Conservation (phyloP, 1,284 basidiomycete genomes). For the Moesziomyces antarcticus region DNA sequence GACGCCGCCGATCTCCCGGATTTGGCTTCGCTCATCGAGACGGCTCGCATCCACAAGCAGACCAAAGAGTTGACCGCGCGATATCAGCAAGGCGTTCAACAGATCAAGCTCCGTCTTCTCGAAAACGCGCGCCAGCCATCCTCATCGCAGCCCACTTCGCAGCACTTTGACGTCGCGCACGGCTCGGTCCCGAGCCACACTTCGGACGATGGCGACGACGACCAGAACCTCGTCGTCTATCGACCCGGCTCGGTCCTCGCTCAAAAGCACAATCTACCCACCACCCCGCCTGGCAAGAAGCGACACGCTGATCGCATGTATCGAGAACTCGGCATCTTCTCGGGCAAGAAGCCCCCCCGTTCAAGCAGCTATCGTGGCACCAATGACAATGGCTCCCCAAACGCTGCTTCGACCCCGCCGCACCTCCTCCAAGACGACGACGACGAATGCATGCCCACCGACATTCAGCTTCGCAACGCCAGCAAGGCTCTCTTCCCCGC, state of each 20-base stretch:
- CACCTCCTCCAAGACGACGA: conserved; percentile 7
- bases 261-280: conserved; percentile 32
- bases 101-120: conserved; percentile 36
- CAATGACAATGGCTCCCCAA: conserved; percentile 33
- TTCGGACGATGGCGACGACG: conserved; percentile 3
- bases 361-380: conserved; percentile 28
- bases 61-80: conserved; percentile 14
- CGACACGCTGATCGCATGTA: conserved; percentile 40
- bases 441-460: conserved; percentile 33
- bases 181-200: too few relatives aligned
- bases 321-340: conserved; percentile 31
- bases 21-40: conserved; percentile 30
- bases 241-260: conserved; percentile 24
- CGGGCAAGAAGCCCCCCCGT: conserved; percentile 16
- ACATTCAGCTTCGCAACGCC: conserved; percentile 38
- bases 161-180: too few relatives aligned
- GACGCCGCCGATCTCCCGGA: conserved; percentile 34
- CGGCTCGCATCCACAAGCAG: conserved; percentile 25
- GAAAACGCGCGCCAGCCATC: conserved; percentile 23
- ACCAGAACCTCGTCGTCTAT: conserved; percentile 27
- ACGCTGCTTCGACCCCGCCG: conserved; percentile 8
- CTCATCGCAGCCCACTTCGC: too few relatives aligned
- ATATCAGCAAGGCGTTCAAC: conserved; percentile 13
- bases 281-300: conserved; percentile 25
- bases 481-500: conserved; percentile 51